phyloP scores from a whole-genome alignment of 768 basidiomycete species.

The Xanthoconium purpureum region DNA sequence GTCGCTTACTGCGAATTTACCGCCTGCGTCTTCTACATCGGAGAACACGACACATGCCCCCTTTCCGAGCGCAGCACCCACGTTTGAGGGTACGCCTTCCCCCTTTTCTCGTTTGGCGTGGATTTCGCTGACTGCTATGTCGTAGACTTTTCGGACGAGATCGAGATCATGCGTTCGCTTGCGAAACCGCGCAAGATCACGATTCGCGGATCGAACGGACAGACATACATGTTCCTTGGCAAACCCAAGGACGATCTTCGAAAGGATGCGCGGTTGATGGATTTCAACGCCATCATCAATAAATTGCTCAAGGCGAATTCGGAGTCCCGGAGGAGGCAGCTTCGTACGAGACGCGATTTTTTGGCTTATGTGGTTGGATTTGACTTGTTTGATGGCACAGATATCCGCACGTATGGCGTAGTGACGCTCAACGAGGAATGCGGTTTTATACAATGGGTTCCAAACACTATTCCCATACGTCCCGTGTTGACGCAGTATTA shows the following conservation, averaged over 20 bases:
- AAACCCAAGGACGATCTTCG: constrained; percentile 97
- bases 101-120: neutral
- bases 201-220: constrained; percentile 78
- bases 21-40: constrained; percentile 54
- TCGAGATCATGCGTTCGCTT: constrained; percentile 89
- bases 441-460: constrained; percentile 98
- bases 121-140: neutral
- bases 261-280: constrained; percentile 97
- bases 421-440: constrained; percentile 96
- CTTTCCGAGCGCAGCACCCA: constrained; percentile 74
- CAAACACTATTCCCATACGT: constrained; percentile 83
- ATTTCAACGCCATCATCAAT: constrained; percentile 97
- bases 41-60: constrained; percentile 66
- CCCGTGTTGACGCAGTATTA: constrained; percentile 71
- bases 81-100: constrained; percentile 54
- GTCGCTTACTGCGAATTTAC: constrained; percentile 85
- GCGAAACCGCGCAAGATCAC: constrained; percentile 90
- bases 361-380: too few relatives aligned
- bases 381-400: constrained; percentile 27
- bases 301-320: constrained; percentile 92
- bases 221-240: constrained; percentile 85
- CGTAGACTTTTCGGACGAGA: constrained; percentile 74
- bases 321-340: constrained; percentile 84
- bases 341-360: constrained; percentile 47
- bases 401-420: constrained; percentile 97